These are phyloP conservation scores for Plasmodium gonderi DNA, from an alignment of 169 alveolate genomes.

Conservation along the genomic window DNA sequence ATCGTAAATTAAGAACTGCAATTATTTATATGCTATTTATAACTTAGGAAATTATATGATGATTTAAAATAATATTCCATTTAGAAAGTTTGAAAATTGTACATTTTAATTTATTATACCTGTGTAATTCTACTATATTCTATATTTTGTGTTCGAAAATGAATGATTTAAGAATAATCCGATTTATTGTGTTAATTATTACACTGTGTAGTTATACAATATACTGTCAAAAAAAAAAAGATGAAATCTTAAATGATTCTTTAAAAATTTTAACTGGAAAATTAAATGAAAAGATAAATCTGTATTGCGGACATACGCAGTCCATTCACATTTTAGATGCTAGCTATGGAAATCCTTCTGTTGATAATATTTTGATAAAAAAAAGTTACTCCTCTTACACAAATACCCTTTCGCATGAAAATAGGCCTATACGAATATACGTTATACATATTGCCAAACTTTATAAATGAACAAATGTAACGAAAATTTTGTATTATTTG, in stretches of 20 bases:
- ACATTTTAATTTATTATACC: not conserved
- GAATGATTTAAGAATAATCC: conserved; percentile 27
- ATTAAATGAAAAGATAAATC: conserved; percentile 58
- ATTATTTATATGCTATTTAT: not conserved
- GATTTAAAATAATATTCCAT: not conserved
- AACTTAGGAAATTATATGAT: not conserved
- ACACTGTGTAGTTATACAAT: conserved; percentile 3
- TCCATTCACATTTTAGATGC: conserved; percentile 73
- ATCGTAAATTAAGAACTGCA: too few species aligned
- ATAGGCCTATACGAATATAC: not conserved
- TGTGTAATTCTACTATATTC: not conserved
- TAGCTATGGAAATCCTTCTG: conserved; percentile 73
- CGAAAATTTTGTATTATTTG: not conserved
- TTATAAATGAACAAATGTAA: not conserved
- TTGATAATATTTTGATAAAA: conserved; percentile 60
- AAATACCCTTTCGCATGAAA: not conserved
- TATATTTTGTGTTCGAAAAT: conserved; percentile 18
- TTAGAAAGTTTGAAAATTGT: too few species aligned
- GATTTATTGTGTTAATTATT: conserved; percentile 22
- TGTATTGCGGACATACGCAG: conserved; percentile 15
- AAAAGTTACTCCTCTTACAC: conserved; percentile 22
- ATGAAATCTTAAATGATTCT: conserved; percentile 34
- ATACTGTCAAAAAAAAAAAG: conserved; percentile 28
- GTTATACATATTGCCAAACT: not conserved
- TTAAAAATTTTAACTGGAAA: conserved; percentile 50